A percentile compares a stretch with the other conserved stretches of the same genome.
Evolutionary conservation across 768 basidiomycete genomes (phyloP).

Genomic region (Tricholoma hemisulphureum): DNA sequence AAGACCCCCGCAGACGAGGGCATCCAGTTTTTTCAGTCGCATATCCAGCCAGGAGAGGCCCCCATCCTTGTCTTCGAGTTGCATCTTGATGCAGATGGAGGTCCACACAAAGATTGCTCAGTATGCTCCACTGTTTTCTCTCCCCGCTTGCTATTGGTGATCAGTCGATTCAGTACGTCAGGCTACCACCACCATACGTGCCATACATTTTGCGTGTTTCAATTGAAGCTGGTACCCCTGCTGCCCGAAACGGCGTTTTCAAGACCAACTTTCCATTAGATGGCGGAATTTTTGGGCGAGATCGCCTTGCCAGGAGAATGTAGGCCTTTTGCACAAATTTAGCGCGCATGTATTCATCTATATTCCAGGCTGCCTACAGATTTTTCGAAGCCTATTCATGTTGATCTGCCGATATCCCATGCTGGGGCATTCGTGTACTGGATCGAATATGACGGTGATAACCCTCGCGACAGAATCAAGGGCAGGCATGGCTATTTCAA

Average conservation of each 20-base stretch:
- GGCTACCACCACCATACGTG: conserved; percentile 84
- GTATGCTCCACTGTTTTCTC: conserved; percentile 43
- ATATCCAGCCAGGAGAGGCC: conserved; percentile 47
- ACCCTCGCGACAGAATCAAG: conserved; percentile 59
- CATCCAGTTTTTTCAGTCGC: conserved; percentile 79
- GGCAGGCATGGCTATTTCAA: conserved; percentile 95
- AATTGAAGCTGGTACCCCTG: conserved; percentile 89
- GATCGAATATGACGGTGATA: conserved; percentile 81
- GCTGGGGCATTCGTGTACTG: conserved; percentile 96
- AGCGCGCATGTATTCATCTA: conserved; percentile 18
- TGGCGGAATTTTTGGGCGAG: conserved; percentile 80
- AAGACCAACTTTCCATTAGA: conserved; percentile 97
- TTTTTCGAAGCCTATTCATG: conserved; percentile 87
- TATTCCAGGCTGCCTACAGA: conserved; percentile 70
- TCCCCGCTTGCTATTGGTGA: conserved; percentile 1
- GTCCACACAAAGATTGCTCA: conserved; percentile 80
- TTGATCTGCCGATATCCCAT: conserved; percentile 94
- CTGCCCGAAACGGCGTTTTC: conserved; percentile 86
- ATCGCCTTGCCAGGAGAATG: conserved; percentile 73
- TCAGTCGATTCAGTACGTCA: conserved; percentile 69
- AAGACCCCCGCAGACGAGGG: conserved; percentile 94
- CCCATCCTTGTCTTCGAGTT: conserved; percentile 87
- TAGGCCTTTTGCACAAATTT: conserved; percentile 28
- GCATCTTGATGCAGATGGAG: conserved; percentile 83
- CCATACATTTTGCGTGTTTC: conserved; percentile 92